These are phyloP conservation scores for Vicia faba DNA, from an alignment of 306 rosid genomes.

Conservation along the genomic window DNA sequence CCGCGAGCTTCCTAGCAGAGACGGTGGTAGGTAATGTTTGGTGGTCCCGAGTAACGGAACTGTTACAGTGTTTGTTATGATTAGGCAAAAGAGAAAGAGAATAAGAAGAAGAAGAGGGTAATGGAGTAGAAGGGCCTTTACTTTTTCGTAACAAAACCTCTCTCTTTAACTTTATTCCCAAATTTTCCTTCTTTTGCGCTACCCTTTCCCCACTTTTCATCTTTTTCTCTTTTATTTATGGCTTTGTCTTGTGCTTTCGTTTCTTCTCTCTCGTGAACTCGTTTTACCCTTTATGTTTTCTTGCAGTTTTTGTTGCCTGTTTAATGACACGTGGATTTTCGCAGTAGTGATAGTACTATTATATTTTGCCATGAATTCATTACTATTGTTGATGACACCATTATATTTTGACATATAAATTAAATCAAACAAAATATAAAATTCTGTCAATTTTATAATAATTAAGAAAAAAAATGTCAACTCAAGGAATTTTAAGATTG, in stretches of 20 bases:
- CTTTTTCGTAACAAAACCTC: slow-evolving; percentile 62
- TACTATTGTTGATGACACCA: too few relatives aligned
- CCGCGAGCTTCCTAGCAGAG: slow-evolving; percentile 78
- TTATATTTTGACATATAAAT: too few relatives aligned
- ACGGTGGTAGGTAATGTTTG: slow-evolving; percentile 1
- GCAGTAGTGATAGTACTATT: too few relatives aligned
- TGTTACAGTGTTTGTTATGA: neutral
- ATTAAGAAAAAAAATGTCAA: too few relatives aligned
- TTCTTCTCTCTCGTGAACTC: slow-evolving; percentile 26
- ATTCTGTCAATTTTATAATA: too few relatives aligned
- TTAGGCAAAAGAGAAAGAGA: slow-evolving; percentile 35
- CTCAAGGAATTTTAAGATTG: too few relatives aligned
- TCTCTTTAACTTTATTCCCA: slow-evolving; percentile 73
- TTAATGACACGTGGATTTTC: slow-evolving; percentile 12
- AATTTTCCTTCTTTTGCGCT: slow-evolving; percentile 81
- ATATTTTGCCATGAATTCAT: too few relatives aligned
- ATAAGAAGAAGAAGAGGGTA: slow-evolving; percentile 49
- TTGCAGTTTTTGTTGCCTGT: neutral
- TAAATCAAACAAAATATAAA: too few relatives aligned
- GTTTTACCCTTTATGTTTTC: neutral
- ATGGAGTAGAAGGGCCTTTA: slow-evolving; percentile 69
- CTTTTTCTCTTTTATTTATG: slow-evolving; percentile 44
- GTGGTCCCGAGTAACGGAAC: slow-evolving; percentile 30
- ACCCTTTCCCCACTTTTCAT: slow-evolving; percentile 55
- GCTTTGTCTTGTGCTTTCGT: neutral